Base-by-base conservation (phyloP, 2,329 filamentous ascomycete species). In the Verticillium longisporum region DNA sequence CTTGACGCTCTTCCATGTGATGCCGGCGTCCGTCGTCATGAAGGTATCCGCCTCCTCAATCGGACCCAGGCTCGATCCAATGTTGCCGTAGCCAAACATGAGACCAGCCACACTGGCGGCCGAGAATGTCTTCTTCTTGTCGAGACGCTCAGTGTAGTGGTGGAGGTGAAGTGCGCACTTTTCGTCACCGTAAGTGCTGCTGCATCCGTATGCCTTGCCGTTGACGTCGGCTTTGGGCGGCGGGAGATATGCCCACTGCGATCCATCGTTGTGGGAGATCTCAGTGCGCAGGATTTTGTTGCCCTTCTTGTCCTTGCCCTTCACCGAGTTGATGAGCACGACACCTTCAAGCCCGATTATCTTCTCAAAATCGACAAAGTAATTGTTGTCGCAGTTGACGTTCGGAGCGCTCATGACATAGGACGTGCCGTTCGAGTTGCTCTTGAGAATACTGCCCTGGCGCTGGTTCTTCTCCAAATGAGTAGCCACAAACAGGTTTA, bases 191-290 rank as follows among this genome's bases (percentile, higher is more conserved):
- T 79, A 77, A 31, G 77, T 76, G 63, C 81, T 81, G 57, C 78
- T 82, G 77, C 95, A 98, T 13, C 78, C 74, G 70, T 89, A 96
- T 1, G 79, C 73, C 67, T 94, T 90, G 66, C 85, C 87, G 34
- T 95, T 86, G 0, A 83, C 79, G 67, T 94, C 88, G 66, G 86
- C 84, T 41, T 75, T 70, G 0, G 92, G 94, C n/a, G 92, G 88
- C 11, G 85, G 75, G 10, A 99, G 77, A 64, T 87, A 86, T 33
- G 81, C 81, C 95, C 95, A 99, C 71, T 93, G 86, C 0, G 90
- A 90, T 37, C 94, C 95, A 71, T 99, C 95, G 69, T 97, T 98
- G 77, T 99, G 95, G 1, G 92, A 97, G 70, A 99, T 97, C 79
- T 90, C 88, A 41, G 91, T 95, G 73, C 92, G 91, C 57, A 97